Percentiles rank a stretch among this genome's conserved stretches.
These are phyloP conservation scores for Fusarium sp. DNA, from an alignment of 2,329 filamentous ascomycete genomes.

Conservation along the genomic window DNA sequence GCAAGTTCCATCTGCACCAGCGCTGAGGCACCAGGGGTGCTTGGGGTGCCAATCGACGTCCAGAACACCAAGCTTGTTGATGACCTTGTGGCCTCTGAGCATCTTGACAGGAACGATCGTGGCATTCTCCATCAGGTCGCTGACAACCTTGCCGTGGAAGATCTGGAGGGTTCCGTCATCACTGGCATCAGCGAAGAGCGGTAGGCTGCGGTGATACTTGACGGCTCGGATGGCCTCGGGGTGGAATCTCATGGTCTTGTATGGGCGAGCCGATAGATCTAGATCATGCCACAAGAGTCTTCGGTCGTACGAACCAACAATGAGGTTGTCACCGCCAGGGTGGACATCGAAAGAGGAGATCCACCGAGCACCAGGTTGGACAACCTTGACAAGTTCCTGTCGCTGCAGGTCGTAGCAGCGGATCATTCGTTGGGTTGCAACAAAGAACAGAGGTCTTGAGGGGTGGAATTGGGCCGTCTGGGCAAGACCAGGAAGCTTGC, in stretches of 20 bases:
- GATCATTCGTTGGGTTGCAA: slow-evolving; percentile 92
- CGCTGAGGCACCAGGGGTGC: slow-evolving; percentile 93
- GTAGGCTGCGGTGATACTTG: slow-evolving; percentile 80
- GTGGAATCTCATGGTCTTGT: slow-evolving; percentile 97
- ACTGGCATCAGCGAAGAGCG: slow-evolving; percentile 91
- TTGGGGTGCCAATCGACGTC: slow-evolving; percentile 95
- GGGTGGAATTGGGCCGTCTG: slow-evolving; percentile 96
- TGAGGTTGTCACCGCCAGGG: slow-evolving; percentile 89
- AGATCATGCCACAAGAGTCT: slow-evolving; percentile 96
- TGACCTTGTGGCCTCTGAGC: slow-evolving; percentile 86
- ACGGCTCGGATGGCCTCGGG: slow-evolving; percentile 88
- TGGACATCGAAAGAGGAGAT: slow-evolving; percentile 95
- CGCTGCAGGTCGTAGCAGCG: slow-evolving; percentile 92
- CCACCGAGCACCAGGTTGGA: slow-evolving; percentile 91
- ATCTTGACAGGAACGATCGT: slow-evolving; percentile 97
- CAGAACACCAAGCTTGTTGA: slow-evolving; percentile 85
- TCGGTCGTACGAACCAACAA: slow-evolving; percentile 94
- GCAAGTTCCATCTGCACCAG: slow-evolving; percentile 91
- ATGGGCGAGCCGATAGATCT: slow-evolving; percentile 86
- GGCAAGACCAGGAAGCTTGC: slow-evolving; percentile 73
- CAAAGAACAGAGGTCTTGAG: slow-evolving; percentile 89
- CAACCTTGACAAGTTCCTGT: slow-evolving; percentile 89
- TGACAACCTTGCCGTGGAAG: slow-evolving; percentile 95
- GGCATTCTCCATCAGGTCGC: slow-evolving; percentile 93
- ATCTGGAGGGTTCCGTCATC: slow-evolving; percentile 95